phyloP scores from a whole-genome alignment of 352 stramenopile genomes.

The Phytopythium vexans region DNA sequence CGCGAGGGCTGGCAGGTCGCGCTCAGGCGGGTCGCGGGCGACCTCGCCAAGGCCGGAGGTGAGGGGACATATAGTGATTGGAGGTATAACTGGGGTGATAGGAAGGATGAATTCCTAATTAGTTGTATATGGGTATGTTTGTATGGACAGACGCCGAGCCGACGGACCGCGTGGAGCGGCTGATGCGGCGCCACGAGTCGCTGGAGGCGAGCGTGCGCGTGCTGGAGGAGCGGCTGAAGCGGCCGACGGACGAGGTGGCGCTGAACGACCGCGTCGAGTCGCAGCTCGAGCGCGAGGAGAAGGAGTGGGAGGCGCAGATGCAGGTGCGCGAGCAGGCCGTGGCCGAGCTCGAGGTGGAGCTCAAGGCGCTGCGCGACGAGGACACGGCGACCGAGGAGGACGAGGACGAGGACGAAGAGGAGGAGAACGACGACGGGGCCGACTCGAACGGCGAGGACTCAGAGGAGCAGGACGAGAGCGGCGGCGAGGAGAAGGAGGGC shows the following conservation, averaged over 20 bases:
- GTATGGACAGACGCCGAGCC: constrained; percentile 8
- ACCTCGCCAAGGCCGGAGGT: constrained; percentile 10
- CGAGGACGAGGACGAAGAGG: constrained; percentile 11
- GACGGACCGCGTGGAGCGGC: constrained; percentile 22
- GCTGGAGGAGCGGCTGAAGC: constrained; percentile 28
- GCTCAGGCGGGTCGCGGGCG: constrained; percentile 20
- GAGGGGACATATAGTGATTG: no score
- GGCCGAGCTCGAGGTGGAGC: constrained; percentile 48
- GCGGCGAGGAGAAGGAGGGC: constrained; percentile 8
- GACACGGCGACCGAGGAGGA: constrained; percentile 18
- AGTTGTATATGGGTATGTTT: background rate
- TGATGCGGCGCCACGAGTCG: constrained; percentile 37
- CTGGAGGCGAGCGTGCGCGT: constrained; percentile 31
- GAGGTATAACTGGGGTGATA: no score
- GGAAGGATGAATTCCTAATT: background rate
- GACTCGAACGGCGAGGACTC: constrained; percentile 2
- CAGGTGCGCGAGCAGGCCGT: constrained; percentile 40
- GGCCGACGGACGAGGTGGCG: constrained; percentile 30
- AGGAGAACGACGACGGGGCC: constrained; percentile 15
- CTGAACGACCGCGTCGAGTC: constrained; percentile 54
- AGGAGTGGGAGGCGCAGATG: constrained; percentile 60
- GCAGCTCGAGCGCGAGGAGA: constrained; percentile 54
- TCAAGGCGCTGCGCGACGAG: constrained; percentile 35
- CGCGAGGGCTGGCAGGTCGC: constrained; percentile 23
- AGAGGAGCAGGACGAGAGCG: constrained; percentile 10